Base-by-base conservation (phyloP, 495 filamentous ascomycete genomes). In the Acidomyces sp. region DNA sequence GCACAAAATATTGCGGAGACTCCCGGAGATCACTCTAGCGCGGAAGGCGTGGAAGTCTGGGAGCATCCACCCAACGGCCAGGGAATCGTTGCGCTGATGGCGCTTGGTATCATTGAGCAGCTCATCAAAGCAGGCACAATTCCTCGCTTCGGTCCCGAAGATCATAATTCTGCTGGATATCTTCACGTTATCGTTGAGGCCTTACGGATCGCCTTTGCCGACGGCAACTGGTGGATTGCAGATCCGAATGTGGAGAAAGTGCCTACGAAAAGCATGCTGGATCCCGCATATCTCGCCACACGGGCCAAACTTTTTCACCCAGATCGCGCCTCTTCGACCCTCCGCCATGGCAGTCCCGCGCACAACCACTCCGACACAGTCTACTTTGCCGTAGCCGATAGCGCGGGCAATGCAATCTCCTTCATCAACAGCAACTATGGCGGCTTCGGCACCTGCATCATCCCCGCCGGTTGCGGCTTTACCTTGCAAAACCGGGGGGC, bases 1-100 rank as follows among this genome's bases (percentile, higher is more conserved):
- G 80, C 78, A 3, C 82, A 85, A 48, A 70, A 72, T 23, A 68
- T 80, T 18, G 62, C 62, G 6, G 63, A 67, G 26, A 39, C 37
- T 1, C 54, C 62, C 26, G 62, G 53, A 31, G 48, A 58, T 31
- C 67, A 68, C 39, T 58, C 24, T 1, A 48, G 65, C 24, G 48
- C 62, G 1, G 65, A 71, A 35, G 77, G 75, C n/a, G 68, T 94
- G 15, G 76, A 90, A 51, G 56, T 97, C 1, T 96, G 87, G 87
- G 90, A 97, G 49, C 87, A 94, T 60, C 85, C 90, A 27, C 90
- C 90, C n/a, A 96, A 95, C 62, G 87, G 92, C 0, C 90, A 97
- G 59, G 90, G 90, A 9, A 80, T 97, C 46, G 85, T 96, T 0
- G 92, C 90, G 3, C 68, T 96, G 27, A 92, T 96, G 75, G 80